These are phyloP conservation scores for Cardamine occulta DNA, from an alignment of 345 rosid species.

Conservation along the genomic window DNA sequence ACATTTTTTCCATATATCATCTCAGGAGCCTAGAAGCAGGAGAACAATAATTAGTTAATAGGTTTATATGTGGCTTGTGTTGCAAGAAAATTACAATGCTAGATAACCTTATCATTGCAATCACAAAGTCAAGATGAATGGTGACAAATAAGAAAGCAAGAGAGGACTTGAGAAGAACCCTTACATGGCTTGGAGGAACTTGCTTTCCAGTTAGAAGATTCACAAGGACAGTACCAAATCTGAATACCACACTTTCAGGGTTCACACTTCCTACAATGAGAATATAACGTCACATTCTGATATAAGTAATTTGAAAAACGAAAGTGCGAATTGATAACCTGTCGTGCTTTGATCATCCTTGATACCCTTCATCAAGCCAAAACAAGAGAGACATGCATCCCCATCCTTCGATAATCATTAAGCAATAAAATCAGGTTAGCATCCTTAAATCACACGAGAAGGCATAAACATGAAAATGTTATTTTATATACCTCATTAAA, in stretches of 20 bases:
- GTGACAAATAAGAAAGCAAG: constrained; percentile 10
- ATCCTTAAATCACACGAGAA: not conserved
- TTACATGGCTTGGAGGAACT: constrained; percentile 85
- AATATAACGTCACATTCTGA: constrained; percentile 20
- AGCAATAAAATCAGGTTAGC: not conserved
- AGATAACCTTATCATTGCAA: not conserved
- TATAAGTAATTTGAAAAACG: not conserved
- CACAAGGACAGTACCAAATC: constrained; percentile 79
- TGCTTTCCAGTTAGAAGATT: constrained; percentile 79
- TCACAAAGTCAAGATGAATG: constrained; percentile 6
- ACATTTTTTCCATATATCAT: constrained; percentile 78
- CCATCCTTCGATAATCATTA: constrained; percentile 57
- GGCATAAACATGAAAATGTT: constrained; percentile 8
- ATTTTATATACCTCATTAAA: constrained; percentile 71
- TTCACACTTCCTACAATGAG: constrained; percentile 69
- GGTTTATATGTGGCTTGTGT: not conserved
- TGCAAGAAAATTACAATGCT: constrained; percentile 17
- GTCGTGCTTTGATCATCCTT: constrained; percentile 67
- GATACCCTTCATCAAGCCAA: constrained; percentile 83
- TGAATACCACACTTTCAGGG: constrained; percentile 69
- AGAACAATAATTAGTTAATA: not conserved
- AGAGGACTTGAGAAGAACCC: constrained; percentile 28
- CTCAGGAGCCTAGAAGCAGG: constrained; percentile 72
- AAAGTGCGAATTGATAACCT: constrained; percentile 48
- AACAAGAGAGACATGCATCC: constrained; percentile 92